A percentile compares a stretch with the other conserved stretches of the same genome.
Conservation (phyloP, 1,284 basidiomycete genomes). For the Pterulicium gracile region DNA sequence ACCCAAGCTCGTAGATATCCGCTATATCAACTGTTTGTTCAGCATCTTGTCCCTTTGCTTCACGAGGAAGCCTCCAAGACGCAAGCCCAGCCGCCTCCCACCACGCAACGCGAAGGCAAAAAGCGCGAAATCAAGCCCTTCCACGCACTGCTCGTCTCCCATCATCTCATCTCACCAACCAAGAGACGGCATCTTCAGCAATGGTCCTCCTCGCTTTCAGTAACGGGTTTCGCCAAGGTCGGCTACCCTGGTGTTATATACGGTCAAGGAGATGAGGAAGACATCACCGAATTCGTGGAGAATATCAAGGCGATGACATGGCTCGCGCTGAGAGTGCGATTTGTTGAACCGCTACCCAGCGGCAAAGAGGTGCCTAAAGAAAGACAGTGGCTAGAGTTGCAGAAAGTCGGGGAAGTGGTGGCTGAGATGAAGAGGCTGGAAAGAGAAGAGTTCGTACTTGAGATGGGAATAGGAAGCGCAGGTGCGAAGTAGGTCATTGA, state of each 20-base stretch:
- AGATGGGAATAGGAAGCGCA: slow-evolving; percentile 53
- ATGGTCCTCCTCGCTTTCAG: slow-evolving; percentile 44
- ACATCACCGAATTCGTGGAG: slow-evolving; percentile 51
- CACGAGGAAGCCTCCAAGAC: slow-evolving; percentile 23
- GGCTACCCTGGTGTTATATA: slow-evolving; percentile 71
- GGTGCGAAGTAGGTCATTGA: background rate
- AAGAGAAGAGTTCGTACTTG: slow-evolving; percentile 43
- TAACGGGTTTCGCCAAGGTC: slow-evolving; percentile 61
- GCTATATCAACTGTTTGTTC: slow-evolving; percentile 45
- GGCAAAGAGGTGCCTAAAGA: slow-evolving; percentile 1
- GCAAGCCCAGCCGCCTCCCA: background rate
- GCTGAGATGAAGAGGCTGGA: slow-evolving; percentile 52
- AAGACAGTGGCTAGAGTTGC: slow-evolving; percentile 42
- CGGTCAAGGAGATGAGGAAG: slow-evolving; percentile 39
- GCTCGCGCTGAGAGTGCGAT: slow-evolving; percentile 58
- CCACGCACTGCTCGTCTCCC: slow-evolving; percentile 62
- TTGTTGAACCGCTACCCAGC: slow-evolving; percentile 33
- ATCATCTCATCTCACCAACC: slow-evolving; percentile 59
- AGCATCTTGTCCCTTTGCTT: slow-evolving; percentile 47
- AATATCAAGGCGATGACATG: slow-evolving; percentile 72
- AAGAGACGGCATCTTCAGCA: slow-evolving; percentile 55
- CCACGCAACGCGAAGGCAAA: background rate
- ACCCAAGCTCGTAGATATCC: slow-evolving; percentile 39
- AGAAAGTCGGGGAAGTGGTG: slow-evolving; percentile 61
- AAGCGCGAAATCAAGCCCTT: slow-evolving; percentile 16